Evolutionary conservation across 1,139 yeast genomes (phyloP).

Genomic region (Sporopachydermia cereana): DNA sequence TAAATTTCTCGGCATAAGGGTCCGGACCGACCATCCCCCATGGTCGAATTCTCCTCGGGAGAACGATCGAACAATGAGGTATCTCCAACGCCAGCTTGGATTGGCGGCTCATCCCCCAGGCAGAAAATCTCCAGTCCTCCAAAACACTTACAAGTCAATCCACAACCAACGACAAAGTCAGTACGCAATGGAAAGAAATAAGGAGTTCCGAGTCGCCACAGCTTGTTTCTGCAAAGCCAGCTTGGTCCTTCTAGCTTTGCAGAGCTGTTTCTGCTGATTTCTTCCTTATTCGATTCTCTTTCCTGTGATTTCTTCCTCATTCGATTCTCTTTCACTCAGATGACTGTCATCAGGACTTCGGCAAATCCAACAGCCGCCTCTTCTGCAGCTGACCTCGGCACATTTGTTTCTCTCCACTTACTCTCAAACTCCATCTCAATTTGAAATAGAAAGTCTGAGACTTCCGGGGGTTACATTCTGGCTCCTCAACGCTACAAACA

Average conservation of each 20-base stretch:
- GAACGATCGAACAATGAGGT: constrained; percentile 87
- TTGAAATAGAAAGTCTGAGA: neutral
- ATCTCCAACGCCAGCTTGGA: constrained; percentile 91
- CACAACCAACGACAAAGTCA: neutral
- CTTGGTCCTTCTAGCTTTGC: constrained; percentile 9
- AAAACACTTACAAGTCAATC: constrained; percentile 10
- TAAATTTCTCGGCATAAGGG: constrained; percentile 63
- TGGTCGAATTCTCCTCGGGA: constrained; percentile 90
- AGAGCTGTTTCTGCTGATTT: constrained; percentile 15
- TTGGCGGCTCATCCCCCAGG: constrained; percentile 95
- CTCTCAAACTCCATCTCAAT: neutral
- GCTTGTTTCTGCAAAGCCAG: constrained; percentile 6
- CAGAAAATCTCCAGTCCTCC: constrained; percentile 14
- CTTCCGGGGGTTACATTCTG: neutral
- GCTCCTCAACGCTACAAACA: too few relatives aligned
- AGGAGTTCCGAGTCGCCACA: neutral
- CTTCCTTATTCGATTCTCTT: too few relatives aligned
- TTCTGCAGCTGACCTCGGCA: neutral
- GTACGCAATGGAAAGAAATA: neutral
- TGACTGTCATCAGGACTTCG: constrained; percentile 14
- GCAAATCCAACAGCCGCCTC: neutral
- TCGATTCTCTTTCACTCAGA: constrained; percentile 23
- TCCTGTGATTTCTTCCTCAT: too few relatives aligned
- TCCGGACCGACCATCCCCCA: constrained; percentile 72
- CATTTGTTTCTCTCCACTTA: neutral